Evolutionary conservation across 139 green algal species (phyloP), one percentile per base, ranked within the genome.

Genomic region (Axilococcus clingmanii): DNA sequence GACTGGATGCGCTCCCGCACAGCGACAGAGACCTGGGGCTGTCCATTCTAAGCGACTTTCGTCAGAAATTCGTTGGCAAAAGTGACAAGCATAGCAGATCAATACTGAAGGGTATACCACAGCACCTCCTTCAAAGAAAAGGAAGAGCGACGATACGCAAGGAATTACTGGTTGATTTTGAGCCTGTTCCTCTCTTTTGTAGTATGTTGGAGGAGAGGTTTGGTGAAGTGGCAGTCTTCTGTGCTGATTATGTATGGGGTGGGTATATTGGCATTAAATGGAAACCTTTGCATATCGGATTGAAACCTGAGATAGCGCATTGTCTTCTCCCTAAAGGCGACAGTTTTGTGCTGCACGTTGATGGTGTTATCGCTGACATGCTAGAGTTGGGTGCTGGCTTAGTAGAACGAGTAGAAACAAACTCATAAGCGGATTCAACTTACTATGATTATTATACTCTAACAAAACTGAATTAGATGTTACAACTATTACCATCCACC

Each of bases 141-240:
- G 66, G 71, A 5, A 35, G 47, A 2, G 48, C 45, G 0, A 43
- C 59, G n/a, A 50, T 90, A 29, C 54, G 54, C 11, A 52, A 61
- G 9, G 78, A 92, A 57, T 63, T 92, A 55, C 75, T 92, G 40
- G 66, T 92, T 5, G 81, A 81, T 16, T 87, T 90, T 28, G 70
- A 88, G 36, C 81, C 83, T 1, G 49, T 89, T 17, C n/a, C 28
- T 0, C 37, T 59, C 15, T 72, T 76, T 17, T 24, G 79, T 6
- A 7, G n/a, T 17, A 16, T 56, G 25, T 66, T 87, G 35, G 42
- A 71, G 33, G 32, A 52, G 27, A 55, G 63, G 0, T 80, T 73
- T 23, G 73, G 65, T n/a, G 50, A 70, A 38, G 30, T 84, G 22
- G 83, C 70, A 0, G 60, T 55, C 4, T 71, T 82, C 17, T 87